Conservation (phyloP, 495 filamentous ascomycete genomes). For the Penicillium crystallinum region DNA sequence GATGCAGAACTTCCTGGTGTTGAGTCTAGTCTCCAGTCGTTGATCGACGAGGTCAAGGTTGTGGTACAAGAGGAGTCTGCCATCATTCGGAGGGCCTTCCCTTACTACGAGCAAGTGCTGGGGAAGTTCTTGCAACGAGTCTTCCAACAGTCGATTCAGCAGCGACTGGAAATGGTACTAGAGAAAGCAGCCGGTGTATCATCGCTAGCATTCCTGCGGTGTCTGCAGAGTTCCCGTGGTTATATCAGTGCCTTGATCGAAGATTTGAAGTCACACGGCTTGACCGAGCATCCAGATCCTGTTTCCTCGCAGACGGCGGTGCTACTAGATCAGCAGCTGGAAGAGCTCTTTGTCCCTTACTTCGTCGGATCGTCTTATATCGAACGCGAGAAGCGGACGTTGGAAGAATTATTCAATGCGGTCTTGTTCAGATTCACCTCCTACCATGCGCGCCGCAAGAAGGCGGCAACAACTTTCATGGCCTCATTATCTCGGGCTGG, state of each 20-base stretch:
- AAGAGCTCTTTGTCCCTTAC: conserved; percentile 94
- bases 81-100: conserved; percentile 92
- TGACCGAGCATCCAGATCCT: conserved; percentile 91
- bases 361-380: conserved; percentile 92
- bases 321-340: conserved; percentile 88
- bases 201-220: conserved; percentile 84
- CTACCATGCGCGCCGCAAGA: conserved; percentile 81
- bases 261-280: conserved; percentile 86
- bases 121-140: conserved; percentile 88
- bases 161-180: conserved; percentile 90
- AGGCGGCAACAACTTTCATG: conserved; percentile 84
- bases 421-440: conserved; percentile 92
- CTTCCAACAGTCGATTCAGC: conserved; percentile 97
- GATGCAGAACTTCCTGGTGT: conserved; percentile 86
- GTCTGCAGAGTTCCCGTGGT: conserved; percentile 79
- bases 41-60: conserved; percentile 88
- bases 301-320: conserved; percentile 81
- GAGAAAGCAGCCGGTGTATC: conserved; percentile 89
- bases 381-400: conserved; percentile 80
- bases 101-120: conserved; percentile 91
- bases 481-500: conserved; percentile 81
- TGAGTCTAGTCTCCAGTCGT: conserved; percentile 83
- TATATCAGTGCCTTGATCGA: conserved; percentile 85
- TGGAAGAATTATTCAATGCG: conserved; percentile 91
- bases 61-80: conserved; percentile 96